Evolutionary conservation across 768 basidiomycete genomes (phyloP).

Genomic region (Kwoniella dendrophila): DNA sequence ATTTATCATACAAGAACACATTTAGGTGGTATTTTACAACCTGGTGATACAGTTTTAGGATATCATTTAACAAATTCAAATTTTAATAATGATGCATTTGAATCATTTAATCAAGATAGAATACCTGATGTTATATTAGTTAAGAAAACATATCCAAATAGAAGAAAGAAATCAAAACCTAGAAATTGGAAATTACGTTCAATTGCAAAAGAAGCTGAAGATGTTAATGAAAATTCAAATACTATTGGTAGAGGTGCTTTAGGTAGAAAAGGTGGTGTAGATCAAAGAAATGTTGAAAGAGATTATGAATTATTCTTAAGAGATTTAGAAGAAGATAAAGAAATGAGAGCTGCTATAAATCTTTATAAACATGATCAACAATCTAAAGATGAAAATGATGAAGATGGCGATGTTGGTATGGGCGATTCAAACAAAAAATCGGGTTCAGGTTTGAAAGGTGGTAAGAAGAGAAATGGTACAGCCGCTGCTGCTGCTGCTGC

Average conservation of each 20-base stretch:
- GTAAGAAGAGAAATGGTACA: slow-evolving; percentile 36
- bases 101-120: slow-evolving; percentile 64
- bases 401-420: slow-evolving; percentile 60
- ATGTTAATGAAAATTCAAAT: slow-evolving; percentile 62
- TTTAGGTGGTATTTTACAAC: slow-evolving; percentile 87
- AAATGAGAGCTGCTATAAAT: slow-evolving; percentile 82
- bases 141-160: slow-evolving; percentile 91
- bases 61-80: slow-evolving; percentile 87
- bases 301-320: slow-evolving; percentile 96
- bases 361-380: slow-evolving; percentile 62
- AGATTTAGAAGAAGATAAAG: slow-evolving; percentile 91
- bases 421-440: slow-evolving; percentile 33
- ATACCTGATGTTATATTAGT: slow-evolving; percentile 91
- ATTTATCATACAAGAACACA: slow-evolving; percentile 97
- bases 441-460: slow-evolving; percentile 45
- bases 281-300: slow-evolving; percentile 88
- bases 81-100: slow-evolving; percentile 88
- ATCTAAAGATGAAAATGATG: slow-evolving; percentile 21
- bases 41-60: slow-evolving; percentile 89
- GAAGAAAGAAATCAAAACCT: slow-evolving; percentile 83
- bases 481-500: slow-evolving; percentile 16
- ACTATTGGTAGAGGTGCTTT: slow-evolving; percentile 72
- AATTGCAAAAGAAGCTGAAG: slow-evolving; percentile 84
- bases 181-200: slow-evolving; percentile 86
- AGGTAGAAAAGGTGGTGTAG: slow-evolving; percentile 83